Evolutionary conservation across 371 early-diverging fungal species (phyloP).

Genomic region (Caulochytrium protostelioides): DNA sequence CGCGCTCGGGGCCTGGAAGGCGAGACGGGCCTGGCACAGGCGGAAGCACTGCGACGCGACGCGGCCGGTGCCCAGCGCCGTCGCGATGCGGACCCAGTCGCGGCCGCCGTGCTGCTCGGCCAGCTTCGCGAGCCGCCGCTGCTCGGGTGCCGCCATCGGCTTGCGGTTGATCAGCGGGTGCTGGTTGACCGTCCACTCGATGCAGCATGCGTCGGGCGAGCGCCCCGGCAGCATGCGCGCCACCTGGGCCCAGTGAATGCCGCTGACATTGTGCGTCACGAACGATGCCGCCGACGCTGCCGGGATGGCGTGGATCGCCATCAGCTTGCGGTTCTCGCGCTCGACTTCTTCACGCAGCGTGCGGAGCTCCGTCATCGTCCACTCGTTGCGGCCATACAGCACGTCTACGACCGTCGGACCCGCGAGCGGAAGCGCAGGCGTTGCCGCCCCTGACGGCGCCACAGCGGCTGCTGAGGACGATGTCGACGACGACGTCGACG

Average conservation of each 20-base stretch:
- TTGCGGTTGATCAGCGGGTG: slow-evolving; percentile 4
- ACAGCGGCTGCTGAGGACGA: no score
- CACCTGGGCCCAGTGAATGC: slow-evolving; percentile 3
- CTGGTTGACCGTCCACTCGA: slow-evolving; percentile 4
- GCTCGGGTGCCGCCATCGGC: slow-evolving; percentile 5
- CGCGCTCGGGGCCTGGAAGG: slow-evolving; percentile 9
- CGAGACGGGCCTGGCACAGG: slow-evolving; percentile 36
- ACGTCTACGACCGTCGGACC: no score
- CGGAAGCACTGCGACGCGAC: slow-evolving; percentile 61
- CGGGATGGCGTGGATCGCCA: no score
- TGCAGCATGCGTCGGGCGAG: slow-evolving; percentile 3
- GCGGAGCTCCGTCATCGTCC: no score
- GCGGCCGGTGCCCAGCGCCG: slow-evolving; percentile 35
- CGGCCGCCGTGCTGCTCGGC: slow-evolving; percentile 5
- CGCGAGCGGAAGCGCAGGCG: no score
- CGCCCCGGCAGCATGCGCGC: slow-evolving; percentile 1
- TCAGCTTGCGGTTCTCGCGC: no score
- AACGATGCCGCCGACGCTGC: no score
- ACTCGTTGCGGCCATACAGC: no score
- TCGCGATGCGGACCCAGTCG: slow-evolving; percentile 41
- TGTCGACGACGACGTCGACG: no score
- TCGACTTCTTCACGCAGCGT: no score
- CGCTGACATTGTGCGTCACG: no score
- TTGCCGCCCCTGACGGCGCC: no score
- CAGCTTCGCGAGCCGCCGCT: slow-evolving; percentile 1